phyloP scores from a whole-genome alignment of 371 early-diverging fungal genomes.

The Mortierella sp. region DNA sequence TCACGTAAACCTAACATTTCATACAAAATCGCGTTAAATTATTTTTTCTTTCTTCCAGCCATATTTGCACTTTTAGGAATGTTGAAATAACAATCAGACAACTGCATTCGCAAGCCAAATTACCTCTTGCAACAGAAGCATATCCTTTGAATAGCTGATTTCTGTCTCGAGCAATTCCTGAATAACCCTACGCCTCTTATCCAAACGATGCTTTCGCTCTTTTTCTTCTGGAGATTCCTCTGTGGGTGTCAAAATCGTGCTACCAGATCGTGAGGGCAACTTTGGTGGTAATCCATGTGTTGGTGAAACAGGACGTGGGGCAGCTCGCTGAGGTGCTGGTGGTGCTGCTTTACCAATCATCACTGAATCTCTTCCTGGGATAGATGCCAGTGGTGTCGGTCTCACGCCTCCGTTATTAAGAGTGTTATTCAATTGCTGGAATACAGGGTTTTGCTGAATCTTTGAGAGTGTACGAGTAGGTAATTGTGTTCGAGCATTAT shows the following conservation, averaged over 20 bases:
- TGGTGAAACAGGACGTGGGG: slow-evolving; percentile 48
- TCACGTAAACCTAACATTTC: slow-evolving; percentile 63
- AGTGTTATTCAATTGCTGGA: slow-evolving; percentile 24
- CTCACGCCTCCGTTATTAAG: neutral
- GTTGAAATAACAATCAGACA: no score
- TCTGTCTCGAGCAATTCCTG: slow-evolving; percentile 82
- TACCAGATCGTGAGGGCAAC: slow-evolving; percentile 37
- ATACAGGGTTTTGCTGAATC: slow-evolving; percentile 33
- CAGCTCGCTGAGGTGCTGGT: slow-evolving; percentile 32
- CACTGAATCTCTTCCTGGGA: slow-evolving; percentile 16
- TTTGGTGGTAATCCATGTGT: slow-evolving; percentile 26
- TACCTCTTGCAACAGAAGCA: slow-evolving; percentile 75
- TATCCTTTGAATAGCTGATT: slow-evolving; percentile 70
- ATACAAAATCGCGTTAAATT: no score
- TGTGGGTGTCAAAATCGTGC: neutral
- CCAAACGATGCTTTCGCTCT: slow-evolving; percentile 48
- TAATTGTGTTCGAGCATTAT: neutral
- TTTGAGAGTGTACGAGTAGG: slow-evolving; percentile 18
- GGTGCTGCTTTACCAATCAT: slow-evolving; percentile 22
- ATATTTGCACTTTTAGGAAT: no score
- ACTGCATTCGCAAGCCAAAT: no score
- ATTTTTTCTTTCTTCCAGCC: no score
- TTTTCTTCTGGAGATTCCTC: slow-evolving; percentile 49
- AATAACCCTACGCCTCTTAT: slow-evolving; percentile 65
- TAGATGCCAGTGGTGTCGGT: neutral